Base-by-base conservation (phyloP, 2,329 filamentous ascomycete species). In the Colletotrichum sp. region DNA sequence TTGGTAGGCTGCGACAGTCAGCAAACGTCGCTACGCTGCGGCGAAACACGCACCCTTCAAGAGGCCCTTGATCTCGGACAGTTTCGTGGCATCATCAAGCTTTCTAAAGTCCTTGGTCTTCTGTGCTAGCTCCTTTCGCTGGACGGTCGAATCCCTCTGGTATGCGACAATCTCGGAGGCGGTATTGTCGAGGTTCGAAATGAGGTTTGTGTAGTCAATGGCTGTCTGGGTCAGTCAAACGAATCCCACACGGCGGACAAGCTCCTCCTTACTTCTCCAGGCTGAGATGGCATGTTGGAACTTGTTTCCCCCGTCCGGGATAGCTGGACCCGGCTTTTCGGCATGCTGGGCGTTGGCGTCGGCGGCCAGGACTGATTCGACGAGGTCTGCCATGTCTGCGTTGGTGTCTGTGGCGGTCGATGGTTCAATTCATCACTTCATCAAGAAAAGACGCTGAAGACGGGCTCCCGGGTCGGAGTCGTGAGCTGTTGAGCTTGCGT, bases 21-120 rank as follows among this genome's bases (percentile, higher is more conserved):
- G 69, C 28, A 59, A 43, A 36, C 61, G 24, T 34, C 32, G 24
- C 21, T 24, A 64, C n/a, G 16, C 34, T 13, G 16, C 26, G n/a
- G 52, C 26, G 63, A 28, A 14, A 21, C 28, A 77, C 81, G 63
- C 83, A 96, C 95, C 93, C 89, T 98, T 98, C 75, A 99, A 86
- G 67, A 99, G 87, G 52, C 92, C 92, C 86, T 99, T 99, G 87
- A 98, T 93, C 84, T 99, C 97, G 7, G 89, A 89, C 70, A 99
- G 87, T 85, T 99, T 99, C 72, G 91, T 92, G 13, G 94, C 88
- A 88, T 99, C 96, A 80, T 99, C 96, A 13, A 98, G 90, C 84
- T 98, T 99, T 77, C 96, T 91, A 80, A 99, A 99, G 81, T 99
- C 96, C 82, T 99, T 99, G 1, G 97, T 99, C 89, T 98, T 99